A percentile compares a stretch with the other conserved stretches of the same genome.
Conservation (phyloP, 116 monocot species). For the Iris pallida region DNA sequence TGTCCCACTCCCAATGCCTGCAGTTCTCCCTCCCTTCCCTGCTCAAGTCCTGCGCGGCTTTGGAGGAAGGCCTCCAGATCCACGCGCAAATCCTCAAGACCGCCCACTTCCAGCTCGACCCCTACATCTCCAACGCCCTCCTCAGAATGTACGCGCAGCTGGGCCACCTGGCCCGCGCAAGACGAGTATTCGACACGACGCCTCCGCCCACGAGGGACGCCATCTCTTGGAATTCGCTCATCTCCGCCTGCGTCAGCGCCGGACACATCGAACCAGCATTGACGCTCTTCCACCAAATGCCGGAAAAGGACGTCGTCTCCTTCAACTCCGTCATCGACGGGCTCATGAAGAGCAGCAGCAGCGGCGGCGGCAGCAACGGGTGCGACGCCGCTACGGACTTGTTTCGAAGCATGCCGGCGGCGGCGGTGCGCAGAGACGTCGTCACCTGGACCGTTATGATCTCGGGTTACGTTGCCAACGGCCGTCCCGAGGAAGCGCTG, state of each 20-base stretch:
- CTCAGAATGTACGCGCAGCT: conserved; percentile 19
- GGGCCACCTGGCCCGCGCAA: background rate
- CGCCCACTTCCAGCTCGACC: conserved; percentile 12
- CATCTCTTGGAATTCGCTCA: conserved; percentile 16
- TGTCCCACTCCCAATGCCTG: background rate
- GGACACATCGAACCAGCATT: conserved; percentile 1
- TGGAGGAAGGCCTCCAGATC: conserved; percentile 9
- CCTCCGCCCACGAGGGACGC: background rate
- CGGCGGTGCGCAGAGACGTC: background rate
- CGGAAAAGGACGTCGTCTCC: conserved; percentile 10
- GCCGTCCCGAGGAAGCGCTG: conserved; percentile 17
- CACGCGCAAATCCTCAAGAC: conserved; percentile 25
- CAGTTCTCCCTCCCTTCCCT: conserved; percentile 18
- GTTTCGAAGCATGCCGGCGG: conserved; percentile 15
- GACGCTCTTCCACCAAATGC: conserved; percentile 26
- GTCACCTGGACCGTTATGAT: conserved; percentile 29
- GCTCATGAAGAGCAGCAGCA: conserved; percentile 3
- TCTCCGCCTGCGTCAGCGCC: conserved; percentile 2
- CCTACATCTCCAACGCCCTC: conserved; percentile 16
- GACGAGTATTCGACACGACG: conserved; percentile 26
- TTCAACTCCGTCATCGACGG: conserved; percentile 16
- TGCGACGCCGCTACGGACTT: conserved; percentile 12
- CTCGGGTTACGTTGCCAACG: conserved; percentile 16
- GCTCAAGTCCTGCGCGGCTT: conserved; percentile 19
- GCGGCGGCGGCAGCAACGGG: background rate